Base-by-base conservation (phyloP, 2,329 filamentous ascomycete genomes). In the Aspergillus texensis region DNA sequence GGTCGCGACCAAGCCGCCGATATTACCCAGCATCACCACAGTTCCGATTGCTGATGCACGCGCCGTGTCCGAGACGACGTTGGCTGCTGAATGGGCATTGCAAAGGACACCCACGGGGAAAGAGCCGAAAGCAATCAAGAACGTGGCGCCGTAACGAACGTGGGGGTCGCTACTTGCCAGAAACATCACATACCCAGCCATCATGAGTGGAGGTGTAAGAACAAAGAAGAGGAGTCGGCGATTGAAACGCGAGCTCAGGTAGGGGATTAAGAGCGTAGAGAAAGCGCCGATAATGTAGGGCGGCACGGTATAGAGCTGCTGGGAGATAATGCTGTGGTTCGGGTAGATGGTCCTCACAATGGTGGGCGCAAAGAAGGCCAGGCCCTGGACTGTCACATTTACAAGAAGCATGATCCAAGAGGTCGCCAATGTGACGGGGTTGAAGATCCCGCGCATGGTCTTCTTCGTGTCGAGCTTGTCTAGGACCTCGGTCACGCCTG, bases 151-250 rank as follows among this genome's bases (percentile, higher is more conserved):
- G 72, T 92, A 93, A 21, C 89, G 85, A 2, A 87, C 85, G 32
- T 79, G 77, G 0, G 81, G 65, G 57, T 85, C 72, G 3, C 75
- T 75, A 16, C 81, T 85, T 6, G 86, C 88, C 1, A 92, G 79
- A 77, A 91, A 92, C 83, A 92, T 88, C 73, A 86, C 86, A 75
- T 91, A 92, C 0, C 90, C 90, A 4, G 84, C 73, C 83, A 92
- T 91, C 67, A 89, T 86, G 6, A 91, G 73, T 0, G 89, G 89
- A 0, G 88, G 84, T 1, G 82, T 82, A 12, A 83, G 61, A 54
- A 89, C 83, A 71, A 91, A 84, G 74, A 90, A 87, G 52, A 89
- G 80, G 43, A 85, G 82, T 10, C 89, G 83, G 1, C 77, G 78
- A 70, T 91, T 88, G 61, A 84, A 79, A 14, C 84, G 83, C 84